Evolutionary conservation across 352 stramenopile genomes (phyloP).

Genomic region (Aphanomyces euteiches): DNA sequence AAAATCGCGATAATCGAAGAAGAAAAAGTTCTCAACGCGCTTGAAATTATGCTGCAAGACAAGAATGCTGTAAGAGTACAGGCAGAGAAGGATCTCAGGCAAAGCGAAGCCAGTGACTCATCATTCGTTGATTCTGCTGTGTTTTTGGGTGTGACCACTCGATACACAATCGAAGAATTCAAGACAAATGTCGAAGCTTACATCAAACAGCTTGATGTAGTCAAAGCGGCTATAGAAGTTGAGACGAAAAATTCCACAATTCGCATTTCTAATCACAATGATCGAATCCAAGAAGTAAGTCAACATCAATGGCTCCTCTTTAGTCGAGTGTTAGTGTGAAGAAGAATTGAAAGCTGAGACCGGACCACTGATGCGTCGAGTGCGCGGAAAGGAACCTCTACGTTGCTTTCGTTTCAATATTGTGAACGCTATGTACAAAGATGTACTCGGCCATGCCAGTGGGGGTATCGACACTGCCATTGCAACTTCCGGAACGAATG

Average conservation of each 20-base stretch:
- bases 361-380: slow-evolving; percentile 64
- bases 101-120: slow-evolving; percentile 58
- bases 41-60: slow-evolving; percentile 53
- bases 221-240: slow-evolving; percentile 51
- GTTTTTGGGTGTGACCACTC: slow-evolving; percentile 49
- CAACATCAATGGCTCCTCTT: not conserved
- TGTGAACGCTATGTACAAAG: slow-evolving; percentile 64
- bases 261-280: slow-evolving; percentile 58
- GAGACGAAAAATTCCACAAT: slow-evolving; percentile 64
- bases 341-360: slow-evolving; percentile 64
- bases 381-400: slow-evolving; percentile 55
- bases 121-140: slow-evolving; percentile 62
- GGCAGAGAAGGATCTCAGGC: slow-evolving; percentile 62
- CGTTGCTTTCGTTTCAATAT: slow-evolving; percentile 74
- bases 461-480: slow-evolving; percentile 62
- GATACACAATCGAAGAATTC: slow-evolving; percentile 74
- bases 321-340: slow-evolving; percentile 33
- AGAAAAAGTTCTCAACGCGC: slow-evolving; percentile 43
- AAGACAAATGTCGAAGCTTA: slow-evolving; percentile 69
- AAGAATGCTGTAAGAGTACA: slow-evolving; percentile 56
- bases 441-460: slow-evolving; percentile 66
- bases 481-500: slow-evolving; percentile 45
- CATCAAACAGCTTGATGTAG: slow-evolving; percentile 56
- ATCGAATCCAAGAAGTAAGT: slow-evolving; percentile 56
- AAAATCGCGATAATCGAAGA: slow-evolving; percentile 62